Evolutionary conservation across 768 basidiomycete genomes (phyloP), one percentile per base, ranked within the genome.

Genomic region (Tylopilus cervinicoccineus): DNA sequence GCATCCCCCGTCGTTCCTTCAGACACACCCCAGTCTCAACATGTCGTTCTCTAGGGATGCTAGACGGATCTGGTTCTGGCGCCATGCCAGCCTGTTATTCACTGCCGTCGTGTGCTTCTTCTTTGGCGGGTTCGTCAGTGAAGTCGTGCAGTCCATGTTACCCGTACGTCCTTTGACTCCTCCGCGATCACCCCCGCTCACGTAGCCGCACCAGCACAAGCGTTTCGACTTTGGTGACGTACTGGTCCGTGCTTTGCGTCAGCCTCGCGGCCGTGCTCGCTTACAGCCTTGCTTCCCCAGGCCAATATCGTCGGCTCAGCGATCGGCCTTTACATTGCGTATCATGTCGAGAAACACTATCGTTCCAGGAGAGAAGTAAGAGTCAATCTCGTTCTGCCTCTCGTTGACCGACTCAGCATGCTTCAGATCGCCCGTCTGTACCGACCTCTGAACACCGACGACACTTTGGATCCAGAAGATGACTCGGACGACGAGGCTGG

Each of bases 31-130:
- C 9, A 12, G 38, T 28, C 50, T 50, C 27, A 39, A 29, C 19
- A 7, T 23, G 27, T 45, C n/a, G 10, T 28, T 34, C 6, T 40
- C 14, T 44, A 93, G 90, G 63, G 83, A 83, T 45, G 82, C 84
- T 7, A 72, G 89, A 50, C 75, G 89, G 53, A 77, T 92, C 66
- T 93, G 91, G 89, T 85, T 89, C 56, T 93, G 90, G 90, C 78
- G 89, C 24, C 76, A 85, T 62, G 76, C 81, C 23, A 76, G 79
- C 9, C 64, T 89, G 11, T 80, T 88, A 39, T 76, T 87, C 60
- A 88, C 91, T 2, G 64, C 66, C 5, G 66, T 87, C 55, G 71
- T 81, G 5, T 93, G 90, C 57, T 80, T 88, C 68, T 78, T 92
- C 59, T 80, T 86, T 52, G 90, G 90, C 11, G 88, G 88, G 1